A percentile compares a stretch with the other conserved stretches of the same genome.
Evolutionary conservation across 495 filamentous ascomycete species (phyloP).

Genomic region (Penicillium coprophilum): DNA sequence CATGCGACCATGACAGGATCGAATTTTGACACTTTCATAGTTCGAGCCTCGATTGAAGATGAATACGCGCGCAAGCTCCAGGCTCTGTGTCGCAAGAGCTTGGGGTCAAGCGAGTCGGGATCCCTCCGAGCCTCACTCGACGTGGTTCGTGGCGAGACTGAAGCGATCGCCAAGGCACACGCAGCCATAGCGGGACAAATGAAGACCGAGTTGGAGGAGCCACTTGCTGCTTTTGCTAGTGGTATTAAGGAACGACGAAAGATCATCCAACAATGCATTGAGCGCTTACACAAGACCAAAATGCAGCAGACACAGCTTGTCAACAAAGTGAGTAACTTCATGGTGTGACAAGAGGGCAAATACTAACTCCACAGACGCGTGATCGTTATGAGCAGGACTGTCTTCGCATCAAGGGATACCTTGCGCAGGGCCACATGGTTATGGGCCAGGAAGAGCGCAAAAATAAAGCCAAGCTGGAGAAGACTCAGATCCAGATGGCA

Average conservation of each 20-base stretch:
- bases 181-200: constrained; percentile 87
- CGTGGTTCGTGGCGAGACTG: constrained; percentile 83
- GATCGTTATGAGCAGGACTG: constrained; percentile 97
- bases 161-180: constrained; percentile 91
- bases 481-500: constrained; percentile 93
- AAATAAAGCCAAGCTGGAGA: constrained; percentile 98
- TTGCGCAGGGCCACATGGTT: constrained; percentile 99
- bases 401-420: constrained; percentile 95
- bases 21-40: constrained; percentile 44
- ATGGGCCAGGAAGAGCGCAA: constrained; percentile 99
- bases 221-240: constrained; percentile 84
- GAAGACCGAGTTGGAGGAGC: constrained; percentile 97
- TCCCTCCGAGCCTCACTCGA: constrained; percentile 83
- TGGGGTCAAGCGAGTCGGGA: constrained; percentile 86
- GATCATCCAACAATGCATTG: constrained; percentile 89
- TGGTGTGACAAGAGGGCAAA: no score
- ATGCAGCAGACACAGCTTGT: constrained; percentile 84
- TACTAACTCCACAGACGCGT: constrained; percentile 61
- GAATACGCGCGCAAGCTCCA: constrained; percentile 94
- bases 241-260: constrained; percentile 94
- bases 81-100: constrained; percentile 79
- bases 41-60: constrained; percentile 90
- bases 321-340: constrained; percentile 68
- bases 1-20: background rate
- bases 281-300: constrained; percentile 91